Conservation (phyloP, 1,284 basidiomycete genomes). For the Somion occarium region DNA sequence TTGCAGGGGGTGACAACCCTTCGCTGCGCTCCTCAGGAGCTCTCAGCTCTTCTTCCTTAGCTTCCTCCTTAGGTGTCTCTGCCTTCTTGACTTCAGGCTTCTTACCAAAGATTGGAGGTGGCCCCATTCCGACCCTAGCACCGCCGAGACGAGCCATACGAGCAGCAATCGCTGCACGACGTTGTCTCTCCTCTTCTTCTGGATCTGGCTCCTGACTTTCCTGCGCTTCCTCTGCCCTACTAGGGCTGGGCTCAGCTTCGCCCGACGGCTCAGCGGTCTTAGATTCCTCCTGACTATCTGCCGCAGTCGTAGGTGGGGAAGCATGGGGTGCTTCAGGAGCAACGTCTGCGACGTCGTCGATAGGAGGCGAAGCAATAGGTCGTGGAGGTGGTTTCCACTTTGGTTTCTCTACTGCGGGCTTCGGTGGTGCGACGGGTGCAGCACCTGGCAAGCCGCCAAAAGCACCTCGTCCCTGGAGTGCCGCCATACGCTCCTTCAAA, state of each 20-base stretch:
- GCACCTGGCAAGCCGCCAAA: slow-evolving; percentile 53
- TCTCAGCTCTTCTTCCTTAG: slow-evolving; percentile 14
- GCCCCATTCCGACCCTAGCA: slow-evolving; percentile 73
- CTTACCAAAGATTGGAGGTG: slow-evolving; percentile 58
- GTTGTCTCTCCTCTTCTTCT: slow-evolving; percentile 76
- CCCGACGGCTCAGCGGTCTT: slow-evolving; percentile 36
- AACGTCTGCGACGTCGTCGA: slow-evolving; percentile 22
- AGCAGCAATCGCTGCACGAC: slow-evolving; percentile 78
- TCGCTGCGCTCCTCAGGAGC: no score
- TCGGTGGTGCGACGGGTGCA: slow-evolving; percentile 44
- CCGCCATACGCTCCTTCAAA: slow-evolving; percentile 90
- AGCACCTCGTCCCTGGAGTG: slow-evolving; percentile 73
- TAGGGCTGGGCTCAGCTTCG: slow-evolving; percentile 18
- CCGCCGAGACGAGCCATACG: slow-evolving; percentile 89
- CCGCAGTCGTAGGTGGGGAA: slow-evolving; percentile 5
- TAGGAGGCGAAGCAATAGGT: slow-evolving; percentile 36
- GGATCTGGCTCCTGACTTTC: slow-evolving; percentile 44
- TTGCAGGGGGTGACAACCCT: background rate
- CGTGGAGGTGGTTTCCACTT: slow-evolving; percentile 78
- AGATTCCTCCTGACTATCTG: slow-evolving; percentile 36
- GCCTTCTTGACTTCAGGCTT: slow-evolving; percentile 45
- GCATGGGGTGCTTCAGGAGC: background rate
- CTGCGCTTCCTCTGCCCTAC: slow-evolving; percentile 24
- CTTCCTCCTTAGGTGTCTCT: slow-evolving; percentile 22
- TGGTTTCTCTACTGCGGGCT: slow-evolving; percentile 63